Conservation (phyloP, 2,329 filamentous ascomycete species). For the Hypoxylon sp. region DNA sequence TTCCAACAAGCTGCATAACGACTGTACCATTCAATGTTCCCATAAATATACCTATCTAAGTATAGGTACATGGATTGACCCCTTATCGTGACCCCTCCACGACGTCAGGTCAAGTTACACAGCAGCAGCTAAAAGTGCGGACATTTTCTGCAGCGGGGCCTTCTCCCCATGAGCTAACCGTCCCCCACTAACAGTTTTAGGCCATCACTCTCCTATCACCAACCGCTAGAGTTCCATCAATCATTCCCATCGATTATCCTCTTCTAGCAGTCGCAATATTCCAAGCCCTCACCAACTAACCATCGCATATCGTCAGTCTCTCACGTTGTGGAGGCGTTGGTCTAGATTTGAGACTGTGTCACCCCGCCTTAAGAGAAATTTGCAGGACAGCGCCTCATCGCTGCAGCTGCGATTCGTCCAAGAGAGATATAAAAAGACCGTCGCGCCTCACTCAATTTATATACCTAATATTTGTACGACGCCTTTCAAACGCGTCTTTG, state of each 20-base stretch:
- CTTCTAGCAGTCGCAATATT: neutral
- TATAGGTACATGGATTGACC: neutral
- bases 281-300: neutral
- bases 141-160: conserved; percentile 28
- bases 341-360: neutral
- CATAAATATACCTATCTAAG: neutral
- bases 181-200: neutral
- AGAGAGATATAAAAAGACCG: conserved; percentile 10
- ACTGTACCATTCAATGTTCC: no score
- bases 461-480: conserved; percentile 2
- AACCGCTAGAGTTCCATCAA: conserved; percentile 8
- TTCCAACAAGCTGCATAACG: no score
- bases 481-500: neutral
- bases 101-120: conserved; percentile 23
- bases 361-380: neutral
- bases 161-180: conserved; percentile 1
- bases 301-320: neutral
- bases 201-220: neutral
- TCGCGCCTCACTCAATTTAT: conserved; percentile 9
- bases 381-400: conserved; percentile 4
- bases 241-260: neutral
- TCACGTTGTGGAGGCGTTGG: neutral
- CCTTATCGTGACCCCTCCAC: conserved; percentile 25
- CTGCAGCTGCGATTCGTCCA: conserved; percentile 1
- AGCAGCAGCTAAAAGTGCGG: conserved; percentile 3